Percentiles rank a stretch among this genome's conserved stretches.
phyloP scores from a whole-genome alignment of 2,329 filamentous ascomycete genomes.

The Fonsecaea multimorphosa region DNA sequence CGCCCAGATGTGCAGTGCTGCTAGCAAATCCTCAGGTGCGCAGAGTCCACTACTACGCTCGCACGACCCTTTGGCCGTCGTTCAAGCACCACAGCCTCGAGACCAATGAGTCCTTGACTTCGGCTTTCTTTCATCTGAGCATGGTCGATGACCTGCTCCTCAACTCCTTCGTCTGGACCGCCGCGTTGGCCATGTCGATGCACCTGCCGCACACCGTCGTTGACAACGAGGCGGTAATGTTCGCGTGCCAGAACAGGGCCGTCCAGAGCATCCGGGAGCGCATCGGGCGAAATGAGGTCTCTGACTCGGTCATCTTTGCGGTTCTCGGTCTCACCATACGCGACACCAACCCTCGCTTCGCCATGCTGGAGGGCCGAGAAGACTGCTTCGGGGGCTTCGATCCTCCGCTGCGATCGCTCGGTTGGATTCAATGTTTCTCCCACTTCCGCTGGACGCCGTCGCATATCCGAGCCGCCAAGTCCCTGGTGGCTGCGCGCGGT shows the following conservation, averaged over 20 bases:
- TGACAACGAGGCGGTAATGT: constrained; percentile 24
- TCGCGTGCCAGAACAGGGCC: constrained; percentile 19
- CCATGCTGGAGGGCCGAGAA: constrained; percentile 5
- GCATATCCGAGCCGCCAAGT: constrained; percentile 14
- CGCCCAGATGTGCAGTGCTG: constrained; percentile 8
- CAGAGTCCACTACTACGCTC: constrained; percentile 18
- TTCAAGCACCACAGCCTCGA: constrained; percentile 24
- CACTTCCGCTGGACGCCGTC: constrained; percentile 20
- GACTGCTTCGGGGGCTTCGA: constrained; percentile 21
- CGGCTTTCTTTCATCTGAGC: constrained; percentile 26
- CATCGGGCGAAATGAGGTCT: constrained; percentile 8
- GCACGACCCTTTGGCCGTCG: constrained; percentile 18
- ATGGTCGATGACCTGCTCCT: constrained; percentile 23
- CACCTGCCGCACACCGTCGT: not conserved
- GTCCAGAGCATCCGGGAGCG: constrained; percentile 19
- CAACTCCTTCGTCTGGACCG: constrained; percentile 24
- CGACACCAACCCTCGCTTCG: constrained; percentile 14
- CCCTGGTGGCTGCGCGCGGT: constrained; percentile 18
- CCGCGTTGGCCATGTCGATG: constrained; percentile 29
- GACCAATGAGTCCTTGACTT: constrained; percentile 21
- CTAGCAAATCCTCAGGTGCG: constrained; percentile 13
- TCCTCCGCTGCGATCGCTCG: constrained; percentile 23
- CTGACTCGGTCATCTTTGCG: constrained; percentile 23
- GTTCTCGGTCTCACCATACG: constrained; percentile 25
- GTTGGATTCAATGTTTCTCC: constrained; percentile 23